phyloP scores from a whole-genome alignment of 345 rosid species.

The Camelina laxa region DNA sequence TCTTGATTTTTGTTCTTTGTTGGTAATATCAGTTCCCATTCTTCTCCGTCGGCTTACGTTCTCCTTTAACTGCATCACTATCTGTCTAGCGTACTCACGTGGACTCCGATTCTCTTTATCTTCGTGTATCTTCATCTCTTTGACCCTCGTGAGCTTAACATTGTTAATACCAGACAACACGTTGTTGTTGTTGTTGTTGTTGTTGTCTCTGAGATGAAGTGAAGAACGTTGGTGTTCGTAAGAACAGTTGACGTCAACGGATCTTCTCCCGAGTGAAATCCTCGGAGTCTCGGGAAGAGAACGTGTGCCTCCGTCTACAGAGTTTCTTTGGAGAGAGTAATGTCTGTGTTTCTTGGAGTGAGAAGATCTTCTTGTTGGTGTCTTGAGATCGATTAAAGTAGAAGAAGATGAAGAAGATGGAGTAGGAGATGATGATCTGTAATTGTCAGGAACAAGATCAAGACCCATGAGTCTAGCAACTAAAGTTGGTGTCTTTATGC shows the following conservation, averaged over 20 bases:
- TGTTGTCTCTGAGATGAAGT: conserved; percentile 72
- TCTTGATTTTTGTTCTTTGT: conserved; percentile 54
- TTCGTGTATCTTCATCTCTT: conserved; percentile 54
- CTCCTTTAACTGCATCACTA: conserved; percentile 79
- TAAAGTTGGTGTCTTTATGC: conserved; percentile 76
- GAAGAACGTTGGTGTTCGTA: conserved; percentile 68
- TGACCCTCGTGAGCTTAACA: conserved; percentile 52
- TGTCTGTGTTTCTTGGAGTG: conserved; percentile 41
- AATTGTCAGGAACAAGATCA: conserved; percentile 73
- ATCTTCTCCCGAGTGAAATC: conserved; percentile 74
- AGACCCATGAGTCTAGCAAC: conserved; percentile 97
- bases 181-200: conserved; percentile 44
- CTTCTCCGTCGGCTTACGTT: conserved; percentile 55
- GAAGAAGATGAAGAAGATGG: conserved; percentile 45
- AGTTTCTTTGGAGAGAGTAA: conserved; percentile 47
- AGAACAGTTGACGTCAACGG: conserved; percentile 58
- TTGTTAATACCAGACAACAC: conserved; percentile 27
- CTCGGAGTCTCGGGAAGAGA: conserved; percentile 90
- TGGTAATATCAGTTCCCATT: conserved; percentile 83
- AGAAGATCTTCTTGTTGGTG: conserved; percentile 36
- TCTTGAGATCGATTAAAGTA: conserved; percentile 29
- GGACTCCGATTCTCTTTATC: conserved; percentile 70
- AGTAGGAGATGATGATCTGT: conserved; percentile 58
- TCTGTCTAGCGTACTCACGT: conserved; percentile 69
- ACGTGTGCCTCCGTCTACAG: conserved; percentile 57